Percentiles rank a stretch among this genome's conserved stretches.
These are phyloP conservation scores for Clonostachys rosea DNA, from an alignment of 2,329 filamentous ascomycete genomes.

Conservation along the genomic window DNA sequence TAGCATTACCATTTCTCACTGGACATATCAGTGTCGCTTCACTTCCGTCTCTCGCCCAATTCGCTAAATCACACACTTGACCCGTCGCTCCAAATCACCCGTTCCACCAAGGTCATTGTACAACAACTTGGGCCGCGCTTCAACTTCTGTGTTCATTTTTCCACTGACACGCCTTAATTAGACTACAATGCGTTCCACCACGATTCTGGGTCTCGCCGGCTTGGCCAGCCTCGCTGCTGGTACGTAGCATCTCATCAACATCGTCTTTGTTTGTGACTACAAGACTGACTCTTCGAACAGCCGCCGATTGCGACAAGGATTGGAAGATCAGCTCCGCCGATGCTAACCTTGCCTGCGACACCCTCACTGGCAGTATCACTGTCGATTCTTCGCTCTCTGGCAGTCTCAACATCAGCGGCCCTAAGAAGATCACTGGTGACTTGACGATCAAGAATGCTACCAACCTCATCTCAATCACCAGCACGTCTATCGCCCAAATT, in stretches of 20 bases:
- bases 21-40: too few species aligned
- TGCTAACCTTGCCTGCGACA: constrained; percentile 60
- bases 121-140: not conserved
- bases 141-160: not conserved
- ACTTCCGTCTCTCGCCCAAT: too few species aligned
- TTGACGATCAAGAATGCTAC: constrained; percentile 57
- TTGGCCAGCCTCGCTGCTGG: constrained; percentile 34
- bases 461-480: constrained; percentile 56
- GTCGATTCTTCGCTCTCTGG: constrained; percentile 53
- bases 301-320: constrained; percentile 38
- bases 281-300: constrained; percentile 5
- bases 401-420: constrained; percentile 57
- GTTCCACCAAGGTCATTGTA: not conserved
- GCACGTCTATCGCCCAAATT: constrained; percentile 59
- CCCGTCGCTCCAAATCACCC: not conserved
- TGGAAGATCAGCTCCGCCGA: constrained; percentile 63
- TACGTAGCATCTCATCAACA: constrained; percentile 16
- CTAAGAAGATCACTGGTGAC: constrained; percentile 50
- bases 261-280: not conserved
- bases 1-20: too few species aligned
- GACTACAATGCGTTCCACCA: constrained; percentile 41
- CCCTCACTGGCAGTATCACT: constrained; percentile 63
- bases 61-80: too few species aligned
- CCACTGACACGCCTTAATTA: constrained; percentile 12
- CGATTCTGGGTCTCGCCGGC: constrained; percentile 38